Percentiles rank a stretch among this genome's conserved stretches.
These are phyloP conservation scores for Thalassiosira allenii DNA, from an alignment of 352 stramenopile species.

Conservation along the genomic window DNA sequence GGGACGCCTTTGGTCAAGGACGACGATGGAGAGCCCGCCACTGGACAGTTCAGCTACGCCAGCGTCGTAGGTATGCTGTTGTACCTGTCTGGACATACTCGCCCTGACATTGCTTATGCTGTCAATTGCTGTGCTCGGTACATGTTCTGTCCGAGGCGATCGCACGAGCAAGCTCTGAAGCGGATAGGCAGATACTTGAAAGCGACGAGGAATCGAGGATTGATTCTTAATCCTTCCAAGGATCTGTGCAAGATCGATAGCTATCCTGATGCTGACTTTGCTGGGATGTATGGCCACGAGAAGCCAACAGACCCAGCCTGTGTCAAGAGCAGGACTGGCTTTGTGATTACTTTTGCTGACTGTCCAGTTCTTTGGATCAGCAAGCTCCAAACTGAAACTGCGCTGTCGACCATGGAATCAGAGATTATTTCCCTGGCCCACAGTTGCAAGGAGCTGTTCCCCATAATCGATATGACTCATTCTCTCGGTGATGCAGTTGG, in stretches of 20 bases:
- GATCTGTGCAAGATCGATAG: slow-evolving; percentile 33
- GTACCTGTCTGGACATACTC: slow-evolving; percentile 58
- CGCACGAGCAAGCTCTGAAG: slow-evolving; percentile 50
- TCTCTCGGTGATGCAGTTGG: not conserved
- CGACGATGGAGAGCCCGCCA: slow-evolving; percentile 8
- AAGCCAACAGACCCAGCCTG: slow-evolving; percentile 40
- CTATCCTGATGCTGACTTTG: slow-evolving; percentile 65
- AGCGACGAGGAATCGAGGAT: slow-evolving; percentile 23
- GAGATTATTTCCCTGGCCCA: slow-evolving; percentile 32
- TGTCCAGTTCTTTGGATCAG: slow-evolving; percentile 45
- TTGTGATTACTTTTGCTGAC: slow-evolving; percentile 36
- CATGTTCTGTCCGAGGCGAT: slow-evolving; percentile 11
- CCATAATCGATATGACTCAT: slow-evolving; percentile 12
- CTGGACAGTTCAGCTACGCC: slow-evolving; percentile 51
- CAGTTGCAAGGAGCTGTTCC: slow-evolving; percentile 15
- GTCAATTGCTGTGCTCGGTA: slow-evolving; percentile 56
- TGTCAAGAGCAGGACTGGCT: slow-evolving; percentile 57
- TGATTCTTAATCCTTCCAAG: slow-evolving; percentile 14
- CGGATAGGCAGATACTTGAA: slow-evolving; percentile 55
- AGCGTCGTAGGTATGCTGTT: slow-evolving; percentile 68
- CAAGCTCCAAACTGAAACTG: slow-evolving; percentile 48
- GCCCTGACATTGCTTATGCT: slow-evolving; percentile 57
- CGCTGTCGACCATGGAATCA: slow-evolving; percentile 35
- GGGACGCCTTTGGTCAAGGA: slow-evolving; percentile 22
- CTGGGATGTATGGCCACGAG: slow-evolving; percentile 38